These are phyloP conservation scores for Aspergillus sclerotialis DNA, from an alignment of 2,329 filamentous ascomycete species.

Conservation along the genomic window DNA sequence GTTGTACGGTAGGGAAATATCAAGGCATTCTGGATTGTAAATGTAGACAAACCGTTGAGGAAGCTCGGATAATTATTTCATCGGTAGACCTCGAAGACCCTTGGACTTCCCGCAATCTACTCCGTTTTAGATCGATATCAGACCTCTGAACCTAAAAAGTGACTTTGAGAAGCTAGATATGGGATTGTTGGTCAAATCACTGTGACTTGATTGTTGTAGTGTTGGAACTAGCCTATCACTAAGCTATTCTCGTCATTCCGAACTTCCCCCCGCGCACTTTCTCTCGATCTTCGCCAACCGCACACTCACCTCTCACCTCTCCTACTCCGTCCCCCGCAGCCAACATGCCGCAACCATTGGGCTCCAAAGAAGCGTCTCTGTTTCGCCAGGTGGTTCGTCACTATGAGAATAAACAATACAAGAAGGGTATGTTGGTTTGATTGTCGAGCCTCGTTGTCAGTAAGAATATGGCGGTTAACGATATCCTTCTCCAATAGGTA, in stretches of 20 bases:
- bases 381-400: conserved; percentile 91
- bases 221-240: too few species aligned
- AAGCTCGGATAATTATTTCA: conserved; percentile 11
- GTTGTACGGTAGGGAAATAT: conserved; percentile 5
- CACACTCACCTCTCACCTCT: conserved; percentile 19
- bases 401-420: conserved; percentile 99
- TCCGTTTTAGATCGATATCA: too few species aligned
- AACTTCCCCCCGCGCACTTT: conserved; percentile 24
- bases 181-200: not conserved
- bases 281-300: conserved; percentile 25
- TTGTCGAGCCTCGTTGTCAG: not conserved
- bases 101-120: too few species aligned
- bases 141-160: too few species aligned
- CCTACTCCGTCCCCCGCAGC: conserved; percentile 21
- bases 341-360: conserved; percentile 42
- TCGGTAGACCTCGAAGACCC: conserved; percentile 1
- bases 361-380: conserved; percentile 83
- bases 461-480: conserved; percentile 6
- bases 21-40: too few species aligned
- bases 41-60: too few species aligned
- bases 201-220: not conserved
- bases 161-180: too few species aligned
- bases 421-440: conserved; percentile 63
- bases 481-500: conserved; percentile 45
- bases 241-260: too few species aligned